Evolutionary conservation across 192 early-diverging fungal genomes (phyloP).

Genomic region (Backusella tarrabulga): DNA sequence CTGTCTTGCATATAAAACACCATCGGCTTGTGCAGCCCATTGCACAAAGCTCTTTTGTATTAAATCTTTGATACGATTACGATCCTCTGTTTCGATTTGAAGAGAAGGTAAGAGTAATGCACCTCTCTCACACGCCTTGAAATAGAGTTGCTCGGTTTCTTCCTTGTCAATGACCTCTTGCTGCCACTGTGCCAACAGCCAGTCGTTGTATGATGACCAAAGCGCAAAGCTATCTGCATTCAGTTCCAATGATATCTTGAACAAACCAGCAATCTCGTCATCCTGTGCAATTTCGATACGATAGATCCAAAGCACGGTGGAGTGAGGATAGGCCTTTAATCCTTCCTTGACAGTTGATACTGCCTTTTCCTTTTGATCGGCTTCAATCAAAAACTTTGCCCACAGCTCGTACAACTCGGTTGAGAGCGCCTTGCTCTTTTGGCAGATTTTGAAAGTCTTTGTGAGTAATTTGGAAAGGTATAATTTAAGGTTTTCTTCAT

Average conservation of each 20-base stretch:
- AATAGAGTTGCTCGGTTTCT: slow-evolving; percentile 38
- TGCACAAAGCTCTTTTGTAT: slow-evolving; percentile 55
- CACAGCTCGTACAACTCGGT: slow-evolving; percentile 55
- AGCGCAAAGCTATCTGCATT: slow-evolving; percentile 42
- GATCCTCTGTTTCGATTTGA: slow-evolving; percentile 43
- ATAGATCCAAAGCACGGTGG: slow-evolving; percentile 42
- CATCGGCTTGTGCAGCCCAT: slow-evolving; percentile 49
- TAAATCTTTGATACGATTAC: slow-evolving; percentile 47
- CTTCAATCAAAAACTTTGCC: slow-evolving; percentile 34
- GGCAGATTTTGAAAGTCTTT: slow-evolving; percentile 47
- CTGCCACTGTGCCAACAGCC: slow-evolving; percentile 35
- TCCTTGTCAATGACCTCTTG: slow-evolving; percentile 35
- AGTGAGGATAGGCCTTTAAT: slow-evolving; percentile 35
- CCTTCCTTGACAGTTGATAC: slow-evolving; percentile 33
- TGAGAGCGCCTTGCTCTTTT: slow-evolving; percentile 40
- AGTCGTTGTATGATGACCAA: slow-evolving; percentile 51
- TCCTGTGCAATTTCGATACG: slow-evolving; percentile 31
- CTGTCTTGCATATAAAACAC: slow-evolving; percentile 47
- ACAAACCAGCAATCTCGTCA: slow-evolving; percentile 16
- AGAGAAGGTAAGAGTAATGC: slow-evolving; percentile 50
- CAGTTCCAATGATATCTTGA: slow-evolving; percentile 37
- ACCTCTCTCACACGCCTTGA: slow-evolving; percentile 46
- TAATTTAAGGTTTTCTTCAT: slow-evolving; percentile 59
- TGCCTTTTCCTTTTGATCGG: slow-evolving; percentile 8
- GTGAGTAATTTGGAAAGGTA: slow-evolving; percentile 60